Conservation (phyloP, 179 eudicot genomes). For the Silene vulgaris region DNA sequence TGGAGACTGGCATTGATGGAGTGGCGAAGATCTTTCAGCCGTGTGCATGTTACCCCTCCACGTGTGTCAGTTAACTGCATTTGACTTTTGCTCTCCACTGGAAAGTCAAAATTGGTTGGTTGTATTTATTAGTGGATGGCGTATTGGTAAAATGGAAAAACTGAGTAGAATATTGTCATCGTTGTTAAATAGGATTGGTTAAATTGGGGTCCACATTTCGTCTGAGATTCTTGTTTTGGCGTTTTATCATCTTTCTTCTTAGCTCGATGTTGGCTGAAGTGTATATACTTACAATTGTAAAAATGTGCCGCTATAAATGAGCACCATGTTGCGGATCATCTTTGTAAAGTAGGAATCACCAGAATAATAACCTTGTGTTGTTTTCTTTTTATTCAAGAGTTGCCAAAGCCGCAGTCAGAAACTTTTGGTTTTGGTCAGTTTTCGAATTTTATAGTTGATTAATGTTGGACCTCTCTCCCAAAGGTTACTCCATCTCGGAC, state of each 20-base stretch:
- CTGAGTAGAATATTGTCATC: constrained; percentile 26
- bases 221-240: constrained; percentile 22
- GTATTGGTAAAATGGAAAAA: constrained; percentile 14
- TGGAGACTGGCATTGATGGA: constrained; percentile 14
- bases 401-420: neutral
- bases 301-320: constrained; percentile 32
- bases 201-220: constrained; percentile 18
- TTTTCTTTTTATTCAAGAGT: neutral
- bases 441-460: neutral
- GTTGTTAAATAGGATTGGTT: constrained; percentile 27
- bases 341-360: constrained; percentile 32
- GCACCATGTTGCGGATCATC: constrained; percentile 29
- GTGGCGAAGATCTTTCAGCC: constrained; percentile 15
- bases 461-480: no score
- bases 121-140: neutral
- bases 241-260: neutral
- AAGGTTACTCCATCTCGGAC: no score
- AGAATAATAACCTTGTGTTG: constrained; percentile 21
- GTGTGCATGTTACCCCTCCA: constrained; percentile 20
- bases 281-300: constrained; percentile 36
- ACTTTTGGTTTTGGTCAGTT: neutral
- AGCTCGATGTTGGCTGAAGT: constrained; percentile 29
- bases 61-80: neutral
- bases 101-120: neutral
- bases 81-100: neutral